These are phyloP conservation scores for Colletotrichum sojae DNA, from an alignment of 2,329 filamentous ascomycete species.

Conservation along the genomic window DNA sequence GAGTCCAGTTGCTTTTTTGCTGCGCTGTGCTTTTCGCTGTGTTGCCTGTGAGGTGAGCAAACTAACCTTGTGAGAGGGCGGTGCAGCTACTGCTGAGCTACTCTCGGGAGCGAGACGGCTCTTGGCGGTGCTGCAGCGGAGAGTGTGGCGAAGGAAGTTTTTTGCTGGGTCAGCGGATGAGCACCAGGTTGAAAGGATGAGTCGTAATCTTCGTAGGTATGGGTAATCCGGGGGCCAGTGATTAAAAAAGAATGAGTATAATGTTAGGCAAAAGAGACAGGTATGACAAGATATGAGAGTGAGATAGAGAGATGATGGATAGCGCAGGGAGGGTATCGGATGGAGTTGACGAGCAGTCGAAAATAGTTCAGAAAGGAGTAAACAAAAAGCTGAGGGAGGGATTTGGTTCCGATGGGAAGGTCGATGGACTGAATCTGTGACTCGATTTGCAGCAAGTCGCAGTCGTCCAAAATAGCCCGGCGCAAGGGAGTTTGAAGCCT, in stretches of 20 bases:
- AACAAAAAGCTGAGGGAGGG: conserved; percentile 7
- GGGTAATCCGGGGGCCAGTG: conserved; percentile 10
- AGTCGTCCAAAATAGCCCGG: conserved; percentile 22
- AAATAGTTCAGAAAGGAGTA: conserved; percentile 21
- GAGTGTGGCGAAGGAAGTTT: conserved; percentile 34
- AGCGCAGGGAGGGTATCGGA: conserved; percentile 32
- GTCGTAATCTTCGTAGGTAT: conserved; percentile 37
- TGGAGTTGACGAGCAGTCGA: conserved; percentile 1
- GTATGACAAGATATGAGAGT: too few species aligned
- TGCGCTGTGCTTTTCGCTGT: conserved; percentile 13
- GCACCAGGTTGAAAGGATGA: conserved; percentile 28
- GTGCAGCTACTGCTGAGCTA: conserved; percentile 30
- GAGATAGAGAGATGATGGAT: neutral
- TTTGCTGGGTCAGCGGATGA: conserved; percentile 31
- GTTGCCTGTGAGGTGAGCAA: neutral
- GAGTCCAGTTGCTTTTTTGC: conserved; percentile 11
- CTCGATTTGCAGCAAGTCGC: conserved; percentile 3
- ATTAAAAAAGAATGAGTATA: conserved; percentile 39
- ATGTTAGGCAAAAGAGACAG: conserved; percentile 22
- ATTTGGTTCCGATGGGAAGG: conserved; percentile 12
- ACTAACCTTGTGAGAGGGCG: conserved; percentile 37
- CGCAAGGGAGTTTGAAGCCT: conserved; percentile 29
- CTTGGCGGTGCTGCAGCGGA: conserved; percentile 29
- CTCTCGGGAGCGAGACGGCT: conserved; percentile 22
- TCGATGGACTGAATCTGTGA: neutral